Evolutionary conservation across 495 filamentous ascomycete species (phyloP), one percentile per base, ranked within the genome.

Genomic region (Hypoxylon crocopeplum): DNA sequence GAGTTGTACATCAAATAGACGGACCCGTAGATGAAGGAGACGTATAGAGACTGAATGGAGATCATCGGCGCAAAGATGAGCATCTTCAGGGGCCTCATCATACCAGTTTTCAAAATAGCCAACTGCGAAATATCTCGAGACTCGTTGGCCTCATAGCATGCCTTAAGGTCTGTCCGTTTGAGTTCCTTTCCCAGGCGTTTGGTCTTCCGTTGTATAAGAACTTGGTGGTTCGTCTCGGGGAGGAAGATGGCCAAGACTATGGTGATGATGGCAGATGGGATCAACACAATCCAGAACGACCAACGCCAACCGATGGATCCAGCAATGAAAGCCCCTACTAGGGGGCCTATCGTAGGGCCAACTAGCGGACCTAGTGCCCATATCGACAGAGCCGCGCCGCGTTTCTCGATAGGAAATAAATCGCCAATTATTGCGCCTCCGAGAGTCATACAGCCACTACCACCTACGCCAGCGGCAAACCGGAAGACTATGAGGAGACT

Each of bases 1-100:
- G 85, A 84, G 44, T 84, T 86, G 75, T 88, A 90, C 55, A 92
- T 81, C 62, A 93, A 82, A 69, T 93, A 93, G 11, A 92, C 72
- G 32, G 86, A 85, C 10, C 87, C 86, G 66, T 92, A 92, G 7
- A 86, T 79, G 60, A 91, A 86, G 33, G 87, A 81, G 73, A 91
- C 85, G 71, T 91, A 92, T 3, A 90, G 50, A 3, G 84, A 88
- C 19, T 91, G 80, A 22, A 88, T 71, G 54, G 87, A 81, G 20
- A 89, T 84, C 54, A 91, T 89, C 3, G 87, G 85, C 32, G 71
- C 83, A 48, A 74, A 73, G n/a, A 81, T 52, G 11, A 86, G 75
- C 74, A 86, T 77, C 64, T 84, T 84, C 12, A 76, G 27, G 1
- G 83, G 83, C 3, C 83, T 76, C 6, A 80, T 55, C 33, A 86